A percentile compares a stretch with the other conserved stretches of the same genome.
Evolutionary conservation across 2,329 filamentous ascomycete genomes (phyloP).

Genomic region (Penicillium sp.): DNA sequence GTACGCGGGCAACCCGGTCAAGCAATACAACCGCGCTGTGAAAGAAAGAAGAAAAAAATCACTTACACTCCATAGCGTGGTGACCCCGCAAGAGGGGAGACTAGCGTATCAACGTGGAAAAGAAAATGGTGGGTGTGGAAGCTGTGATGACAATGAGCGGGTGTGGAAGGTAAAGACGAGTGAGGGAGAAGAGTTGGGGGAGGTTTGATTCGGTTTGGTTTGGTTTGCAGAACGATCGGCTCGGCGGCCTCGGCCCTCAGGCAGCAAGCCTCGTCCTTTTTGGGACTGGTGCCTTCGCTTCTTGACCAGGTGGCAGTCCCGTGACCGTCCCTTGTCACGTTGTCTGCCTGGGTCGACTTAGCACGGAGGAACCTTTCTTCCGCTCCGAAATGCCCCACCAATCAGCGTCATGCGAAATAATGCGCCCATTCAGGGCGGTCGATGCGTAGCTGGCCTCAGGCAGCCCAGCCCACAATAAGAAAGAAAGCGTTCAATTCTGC

Average conservation of each 20-base stretch:
- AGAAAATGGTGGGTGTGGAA: conserved; percentile 36
- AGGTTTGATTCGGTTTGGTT: conserved; percentile 33
- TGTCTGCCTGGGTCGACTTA: neutral
- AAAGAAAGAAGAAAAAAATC: conserved; percentile 41
- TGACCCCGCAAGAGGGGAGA: conserved; percentile 52
- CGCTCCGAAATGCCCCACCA: conserved; percentile 18
- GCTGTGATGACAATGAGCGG: conserved; percentile 23
- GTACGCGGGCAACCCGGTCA: conserved; percentile 45
- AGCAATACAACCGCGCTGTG: conserved; percentile 36
- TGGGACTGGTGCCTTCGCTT: conserved; percentile 31
- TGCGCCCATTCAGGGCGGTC: conserved; percentile 22
- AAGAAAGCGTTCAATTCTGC: conserved; percentile 33
- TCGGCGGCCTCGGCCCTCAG: conserved; percentile 37
- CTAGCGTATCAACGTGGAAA: conserved; percentile 43
- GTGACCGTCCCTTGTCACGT: conserved; percentile 7
- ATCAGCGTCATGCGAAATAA: conserved; percentile 32
- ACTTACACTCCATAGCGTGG: conserved; percentile 67
- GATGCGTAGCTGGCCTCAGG: conserved; percentile 29
- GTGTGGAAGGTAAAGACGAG: conserved; percentile 43
- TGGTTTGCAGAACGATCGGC: conserved; percentile 32
- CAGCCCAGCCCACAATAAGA: conserved; percentile 34
- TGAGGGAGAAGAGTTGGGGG: conserved; percentile 46
- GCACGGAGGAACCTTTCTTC: neutral
- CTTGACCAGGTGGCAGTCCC: conserved; percentile 23
- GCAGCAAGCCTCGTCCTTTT: conserved; percentile 27